phyloP scores from a whole-genome alignment of 208 protist species.

The Acanthamoeba lenticulata region DNA sequence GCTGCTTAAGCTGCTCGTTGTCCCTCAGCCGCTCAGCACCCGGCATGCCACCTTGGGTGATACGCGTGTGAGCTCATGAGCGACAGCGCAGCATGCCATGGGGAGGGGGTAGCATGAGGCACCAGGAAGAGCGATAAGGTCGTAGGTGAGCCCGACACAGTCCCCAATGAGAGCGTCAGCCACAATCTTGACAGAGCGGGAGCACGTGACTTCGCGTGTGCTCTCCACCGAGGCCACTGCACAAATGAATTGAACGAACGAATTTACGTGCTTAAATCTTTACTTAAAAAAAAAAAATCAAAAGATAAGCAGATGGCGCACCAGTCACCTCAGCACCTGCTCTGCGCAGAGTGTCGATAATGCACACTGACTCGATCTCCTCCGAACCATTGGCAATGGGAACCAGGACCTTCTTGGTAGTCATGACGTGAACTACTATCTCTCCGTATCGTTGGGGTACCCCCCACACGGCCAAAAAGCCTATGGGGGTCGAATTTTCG shows the following conservation, averaged over 20 bases:
- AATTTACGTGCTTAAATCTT: too few species aligned
- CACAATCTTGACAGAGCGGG: not conserved
- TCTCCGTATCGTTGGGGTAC: too few species aligned
- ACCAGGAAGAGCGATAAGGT: slow-evolving; percentile 74
- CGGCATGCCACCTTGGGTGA: slow-evolving; percentile 53
- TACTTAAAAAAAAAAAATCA: not conserved
- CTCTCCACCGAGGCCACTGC: slow-evolving; percentile 66
- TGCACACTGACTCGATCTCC: slow-evolving; percentile 77
- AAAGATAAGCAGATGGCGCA: not conserved
- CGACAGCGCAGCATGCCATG: not conserved
- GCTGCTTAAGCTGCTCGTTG: not conserved
- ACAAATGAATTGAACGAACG: not conserved
- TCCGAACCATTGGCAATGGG: slow-evolving; percentile 77
- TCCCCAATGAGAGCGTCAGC: slow-evolving; percentile 31
- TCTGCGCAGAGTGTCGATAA: slow-evolving; percentile 76
- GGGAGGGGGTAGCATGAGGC: not conserved
- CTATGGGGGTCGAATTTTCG: too few species aligned
- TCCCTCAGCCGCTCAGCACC: slow-evolving; percentile 70
- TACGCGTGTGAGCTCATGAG: not conserved
- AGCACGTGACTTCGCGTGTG: not conserved
- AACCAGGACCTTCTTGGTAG: slow-evolving; percentile 46
- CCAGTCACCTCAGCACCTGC: slow-evolving; percentile 73
- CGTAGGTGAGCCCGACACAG: slow-evolving; percentile 34
- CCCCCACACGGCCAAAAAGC: too few species aligned
- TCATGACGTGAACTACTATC: not conserved